Conservation (phyloP, 2,329 filamentous ascomycete genomes). For the Ilyonectria mors-panacis region DNA sequence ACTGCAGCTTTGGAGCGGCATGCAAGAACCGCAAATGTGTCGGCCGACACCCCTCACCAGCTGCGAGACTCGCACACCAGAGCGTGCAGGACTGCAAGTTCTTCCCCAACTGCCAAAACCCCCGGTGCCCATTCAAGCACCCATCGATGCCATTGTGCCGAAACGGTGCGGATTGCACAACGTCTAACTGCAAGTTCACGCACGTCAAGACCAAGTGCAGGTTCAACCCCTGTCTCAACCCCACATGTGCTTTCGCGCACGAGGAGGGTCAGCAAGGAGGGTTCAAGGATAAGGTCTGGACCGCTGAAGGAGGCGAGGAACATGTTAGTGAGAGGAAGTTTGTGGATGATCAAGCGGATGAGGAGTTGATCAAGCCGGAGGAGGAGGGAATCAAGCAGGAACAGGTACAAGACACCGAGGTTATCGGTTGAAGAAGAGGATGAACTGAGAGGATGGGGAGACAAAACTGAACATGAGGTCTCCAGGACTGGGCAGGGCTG, state of each 20-base stretch:
- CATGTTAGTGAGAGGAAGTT: conserved; percentile 94
- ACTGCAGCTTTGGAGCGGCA: conserved; percentile 87
- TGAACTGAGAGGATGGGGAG: conserved; percentile 30
- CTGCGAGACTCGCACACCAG: conserved; percentile 83
- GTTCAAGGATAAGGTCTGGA: conserved; percentile 94
- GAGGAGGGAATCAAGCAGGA: conserved; percentile 58
- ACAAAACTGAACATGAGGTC: conserved; percentile 32
- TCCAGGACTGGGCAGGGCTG: conserved; percentile 32
- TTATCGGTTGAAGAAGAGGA: conserved; percentile 51
- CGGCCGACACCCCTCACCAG: conserved; percentile 92
- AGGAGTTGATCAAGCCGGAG: conserved; percentile 81
- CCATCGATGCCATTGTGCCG: conserved; percentile 89
- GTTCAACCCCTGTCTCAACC: conserved; percentile 92
- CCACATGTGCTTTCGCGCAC: conserved; percentile 90
- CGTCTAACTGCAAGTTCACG: conserved; percentile 88
- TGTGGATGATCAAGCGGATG: conserved; percentile 76
- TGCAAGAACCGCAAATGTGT: conserved; percentile 98
- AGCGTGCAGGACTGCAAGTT: conserved; percentile 90
- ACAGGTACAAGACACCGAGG: conserved; percentile 56
- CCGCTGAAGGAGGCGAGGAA: conserved; percentile 68
- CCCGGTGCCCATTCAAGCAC: conserved; percentile 90
- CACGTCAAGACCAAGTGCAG: conserved; percentile 89
- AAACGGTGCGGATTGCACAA: conserved; percentile 90
- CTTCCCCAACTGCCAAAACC: conserved; percentile 92
- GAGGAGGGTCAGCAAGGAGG: conserved; percentile 89